Base-by-base conservation (phyloP, 75 land plant species). In the Chamaecyparis obtusa region DNA sequence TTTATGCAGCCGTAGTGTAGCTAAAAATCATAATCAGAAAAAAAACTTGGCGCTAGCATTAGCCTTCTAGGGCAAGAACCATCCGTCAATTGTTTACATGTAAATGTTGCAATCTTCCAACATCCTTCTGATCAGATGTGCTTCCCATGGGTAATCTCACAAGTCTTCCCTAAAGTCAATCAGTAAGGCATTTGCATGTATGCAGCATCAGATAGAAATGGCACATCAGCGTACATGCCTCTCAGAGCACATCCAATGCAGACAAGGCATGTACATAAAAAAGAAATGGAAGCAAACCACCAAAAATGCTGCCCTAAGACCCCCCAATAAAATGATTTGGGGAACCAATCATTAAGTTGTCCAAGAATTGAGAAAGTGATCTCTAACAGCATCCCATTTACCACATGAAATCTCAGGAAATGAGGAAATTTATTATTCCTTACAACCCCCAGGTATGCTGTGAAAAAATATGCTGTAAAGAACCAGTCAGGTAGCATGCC, bases 141-240 rank as follows among this genome's bases (percentile, higher is more conserved):
- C 80, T 77, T 77, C 43, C 43, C 1, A 17, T 5, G 7, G 80
- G 15, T 19, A 33, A 36, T 19, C 69, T 64, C 69, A 24, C 1
- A 0, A 64, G 9, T 27, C 69, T 17, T 24, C 69, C 27, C 1
- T 5, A 64, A 8, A 48, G 17, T 4, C 17, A 77, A 24, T 78
- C 81, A 41, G 32, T 92, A 95, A 14, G 95, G 96, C 43, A 93
- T 93, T 87, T 94, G 96, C 86, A 95, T 94, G 88, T 94, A 95
- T 6, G 95, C 91, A 76, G 96, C 95, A 85, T 95, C 92, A 46
- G 90, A 91, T 16, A 92, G 48, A 83, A 94, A 95, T 21, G 96
- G 95, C 13, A 94, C 86, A 85, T 95, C 96, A 15, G 94, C 95
- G 85, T 95, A 94, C 95, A 90, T 91, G 69, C 95, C 96, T 33